These are phyloP conservation scores for Fusarium pseudonygamai DNA, from an alignment of 2,329 filamentous ascomycete species.

Conservation along the genomic window DNA sequence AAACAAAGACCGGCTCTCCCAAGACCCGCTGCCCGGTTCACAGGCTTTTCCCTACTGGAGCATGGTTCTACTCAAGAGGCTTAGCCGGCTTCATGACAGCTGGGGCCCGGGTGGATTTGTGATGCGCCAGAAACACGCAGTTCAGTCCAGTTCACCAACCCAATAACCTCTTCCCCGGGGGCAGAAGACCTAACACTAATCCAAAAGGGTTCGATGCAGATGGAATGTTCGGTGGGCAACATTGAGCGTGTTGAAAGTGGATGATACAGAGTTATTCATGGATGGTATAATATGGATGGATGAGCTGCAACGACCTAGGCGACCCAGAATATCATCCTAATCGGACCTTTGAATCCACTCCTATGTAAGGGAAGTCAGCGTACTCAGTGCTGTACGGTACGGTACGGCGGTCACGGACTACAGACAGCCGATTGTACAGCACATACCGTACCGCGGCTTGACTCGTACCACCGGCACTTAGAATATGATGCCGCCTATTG, in stretches of 20 bases:
- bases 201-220: conserved; percentile 13
- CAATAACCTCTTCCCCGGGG: conserved; percentile 6
- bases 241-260: neutral
- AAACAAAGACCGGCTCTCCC: conserved; percentile 11
- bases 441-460: conserved; percentile 7
- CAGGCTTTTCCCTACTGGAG: conserved; percentile 22
- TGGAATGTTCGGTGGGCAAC: conserved; percentile 25
- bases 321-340: neutral
- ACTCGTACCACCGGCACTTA: conserved; percentile 27
- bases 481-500: conserved; percentile 9
- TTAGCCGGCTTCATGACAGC: conserved; percentile 38
- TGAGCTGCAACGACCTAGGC: neutral
- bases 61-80: conserved; percentile 26
- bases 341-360: conserved; percentile 29
- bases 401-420: conserved; percentile 2
- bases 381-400: neutral
- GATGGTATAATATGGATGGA: neutral
- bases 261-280: neutral
- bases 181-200: conserved; percentile 36
- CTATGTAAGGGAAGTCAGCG: neutral
- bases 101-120: conserved; percentile 35
- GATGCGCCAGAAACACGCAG: conserved; percentile 16
- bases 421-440: conserved; percentile 21
- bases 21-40: conserved; percentile 27
- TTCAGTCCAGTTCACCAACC: conserved; percentile 8